Conservation (phyloP, 768 basidiomycete species). For the Fibroporia radiculosa region DNA sequence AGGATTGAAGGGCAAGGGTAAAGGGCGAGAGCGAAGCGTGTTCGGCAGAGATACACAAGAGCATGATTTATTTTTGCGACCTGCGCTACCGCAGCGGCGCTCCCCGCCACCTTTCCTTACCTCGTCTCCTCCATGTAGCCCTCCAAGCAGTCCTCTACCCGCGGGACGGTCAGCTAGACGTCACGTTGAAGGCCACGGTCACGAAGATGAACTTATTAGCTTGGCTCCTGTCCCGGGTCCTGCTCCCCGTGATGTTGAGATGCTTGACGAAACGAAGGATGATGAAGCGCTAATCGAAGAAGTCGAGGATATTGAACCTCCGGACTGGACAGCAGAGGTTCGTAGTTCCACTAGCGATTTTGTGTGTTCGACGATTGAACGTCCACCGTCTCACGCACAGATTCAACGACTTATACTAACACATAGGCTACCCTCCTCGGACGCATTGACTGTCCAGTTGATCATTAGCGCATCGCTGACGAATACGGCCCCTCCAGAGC, state of each 20-base stretch:
- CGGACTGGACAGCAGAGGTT: slow-evolving; percentile 55
- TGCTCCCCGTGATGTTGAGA: slow-evolving; percentile 16
- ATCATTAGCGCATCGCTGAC: slow-evolving; percentile 34
- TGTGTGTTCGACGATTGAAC: not conserved
- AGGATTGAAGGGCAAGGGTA: slow-evolving; percentile 16
- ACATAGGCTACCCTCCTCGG: slow-evolving; percentile 35
- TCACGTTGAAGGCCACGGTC: too few species aligned
- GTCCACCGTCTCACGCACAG: slow-evolving; percentile 26
- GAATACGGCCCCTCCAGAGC: slow-evolving; percentile 14
- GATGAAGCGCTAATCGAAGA: slow-evolving; percentile 23
- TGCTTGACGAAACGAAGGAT: slow-evolving; percentile 18
- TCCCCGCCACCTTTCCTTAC: not conserved
- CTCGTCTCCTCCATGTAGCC: slow-evolving; percentile 20
- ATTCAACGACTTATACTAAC: slow-evolving; percentile 54
- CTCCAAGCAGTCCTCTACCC: slow-evolving; percentile 9
- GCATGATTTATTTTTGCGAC: slow-evolving; percentile 8
- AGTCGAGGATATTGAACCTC: slow-evolving; percentile 23
- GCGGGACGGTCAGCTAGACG: too few species aligned
- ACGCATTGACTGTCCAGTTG: slow-evolving; percentile 42
- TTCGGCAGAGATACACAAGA: not conserved
- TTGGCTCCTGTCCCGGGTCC: too few species aligned
- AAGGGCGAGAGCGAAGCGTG: slow-evolving; percentile 1
- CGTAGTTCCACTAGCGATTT: slow-evolving; percentile 9
- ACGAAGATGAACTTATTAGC: too few species aligned
- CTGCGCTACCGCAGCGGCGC: not conserved